phyloP scores from a whole-genome alignment of 2,329 filamentous ascomycete species.

The Trichoderma arundinaceum region DNA sequence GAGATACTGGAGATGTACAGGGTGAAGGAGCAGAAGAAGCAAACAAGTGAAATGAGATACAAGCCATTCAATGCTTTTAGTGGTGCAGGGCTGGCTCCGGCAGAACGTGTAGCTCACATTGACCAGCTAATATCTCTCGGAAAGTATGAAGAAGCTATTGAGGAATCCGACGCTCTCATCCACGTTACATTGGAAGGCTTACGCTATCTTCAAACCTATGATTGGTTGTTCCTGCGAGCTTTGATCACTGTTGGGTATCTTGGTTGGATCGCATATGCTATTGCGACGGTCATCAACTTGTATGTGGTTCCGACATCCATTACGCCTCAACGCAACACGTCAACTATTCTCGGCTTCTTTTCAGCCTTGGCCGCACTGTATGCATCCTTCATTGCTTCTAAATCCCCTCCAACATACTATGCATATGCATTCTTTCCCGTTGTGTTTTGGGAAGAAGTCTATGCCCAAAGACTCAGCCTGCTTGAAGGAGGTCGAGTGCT shows the following conservation, averaged over 20 bases:
- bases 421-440: constrained; percentile 90
- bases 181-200: constrained; percentile 79
- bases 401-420: constrained; percentile 85
- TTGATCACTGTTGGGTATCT: constrained; percentile 90
- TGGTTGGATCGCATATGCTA: constrained; percentile 92
- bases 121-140: constrained; percentile 68
- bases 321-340: constrained; percentile 65
- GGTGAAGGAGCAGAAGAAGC: constrained; percentile 89
- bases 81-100: constrained; percentile 64
- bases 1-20: constrained; percentile 94
- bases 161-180: constrained; percentile 77
- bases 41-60: constrained; percentile 75
- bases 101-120: constrained; percentile 72
- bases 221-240: constrained; percentile 93
- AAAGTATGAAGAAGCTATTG: constrained; percentile 77
- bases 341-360: constrained; percentile 70
- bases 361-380: constrained; percentile 78
- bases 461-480: constrained; percentile 74
- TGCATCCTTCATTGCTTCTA: constrained; percentile 78
- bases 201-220: constrained; percentile 95
- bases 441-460: constrained; percentile 96
- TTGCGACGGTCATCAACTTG: constrained; percentile 85
- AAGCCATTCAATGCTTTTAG: constrained; percentile 75
- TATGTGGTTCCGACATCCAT: constrained; percentile 79
- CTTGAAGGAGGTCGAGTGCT: constrained; percentile 69